A percentile compares a stretch with the other conserved stretches of the same genome.
Evolutionary conservation across 257 asterid species (phyloP).

Genomic region (Rehmannia glutinosa): DNA sequence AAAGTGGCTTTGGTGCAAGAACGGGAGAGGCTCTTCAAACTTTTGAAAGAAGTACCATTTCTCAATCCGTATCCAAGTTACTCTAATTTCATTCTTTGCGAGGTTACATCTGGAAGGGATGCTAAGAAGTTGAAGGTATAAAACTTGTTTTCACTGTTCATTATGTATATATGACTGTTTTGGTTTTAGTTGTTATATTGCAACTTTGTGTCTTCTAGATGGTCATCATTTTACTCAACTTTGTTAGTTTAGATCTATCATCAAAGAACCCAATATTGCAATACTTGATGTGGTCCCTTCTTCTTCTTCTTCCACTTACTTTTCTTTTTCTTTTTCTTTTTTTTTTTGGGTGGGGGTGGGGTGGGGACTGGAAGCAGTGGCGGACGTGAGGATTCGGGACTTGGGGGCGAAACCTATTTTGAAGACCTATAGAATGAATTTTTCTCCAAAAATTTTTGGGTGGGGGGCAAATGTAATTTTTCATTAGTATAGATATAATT

Average conservation of each 20-base stretch:
- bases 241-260: not conserved
- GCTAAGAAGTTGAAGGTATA: conserved; percentile 96
- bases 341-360: too few species aligned
- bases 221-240: not conserved
- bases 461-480: too few species aligned
- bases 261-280: not conserved
- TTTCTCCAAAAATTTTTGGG: too few species aligned
- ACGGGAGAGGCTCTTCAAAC: conserved; percentile 70
- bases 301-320: not conserved
- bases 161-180: not conserved
- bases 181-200: too few species aligned
- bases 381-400: too few species aligned
- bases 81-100: conserved; percentile 92
- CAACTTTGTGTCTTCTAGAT: not conserved
- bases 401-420: too few species aligned
- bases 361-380: too few species aligned
- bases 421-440: too few species aligned
- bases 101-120: conserved; percentile 83
- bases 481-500: too few species aligned
- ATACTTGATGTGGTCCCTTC: not conserved
- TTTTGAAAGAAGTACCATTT: conserved; percentile 83
- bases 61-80: conserved; percentile 87
- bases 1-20: conserved; percentile 89
- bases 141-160: not conserved
- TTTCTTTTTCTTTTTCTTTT: too few species aligned